Evolutionary conservation across 768 basidiomycete genomes (phyloP), one percentile per base, ranked within the genome.

Genomic region (Lactarius akahatsu): DNA sequence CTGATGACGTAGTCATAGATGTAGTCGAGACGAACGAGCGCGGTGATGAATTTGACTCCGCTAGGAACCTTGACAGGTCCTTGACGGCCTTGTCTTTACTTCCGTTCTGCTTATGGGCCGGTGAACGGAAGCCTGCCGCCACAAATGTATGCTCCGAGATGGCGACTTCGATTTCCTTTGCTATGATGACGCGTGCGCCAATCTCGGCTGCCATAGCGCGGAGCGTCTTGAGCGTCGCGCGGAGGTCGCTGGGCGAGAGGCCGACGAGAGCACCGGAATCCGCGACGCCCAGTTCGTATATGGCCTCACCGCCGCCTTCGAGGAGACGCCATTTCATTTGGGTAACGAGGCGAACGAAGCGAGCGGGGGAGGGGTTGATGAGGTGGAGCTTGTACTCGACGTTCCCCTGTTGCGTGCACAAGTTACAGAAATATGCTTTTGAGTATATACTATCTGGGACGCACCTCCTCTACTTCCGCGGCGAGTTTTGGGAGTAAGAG

Each of bases 301-400:
- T 79, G 0, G 84, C 84, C 63, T 81, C 79, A 32, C 84, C 84
- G 57, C 81, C 78, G 16, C 85, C 85, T 70, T 86, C 81, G 30
- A 83, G 80, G 18, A 87, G 76, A 2, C 96, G 85, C 95, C 96
- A 98, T 73, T 96, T 95, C 77, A 97, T 86, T 77, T 98, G 96
- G 0, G 96, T 98, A 63, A 94, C 91, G 26, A 98, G 88, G 66
- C 89, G 86, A 4, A 85, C 83, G 71, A 93, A 92, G 57, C 92
- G 91, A 4, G 86, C 82, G 0, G 86, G 85, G 16, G 90, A 82
- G 0, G 94, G 92, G 58, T 86, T 81, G 47, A 94, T 83, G 26
- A 96, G 87, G 75, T 94, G 92, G 40, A 96, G 84, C 77, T 97
- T 97, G 81, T 97, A 97, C 77, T 97, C 94, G 66, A 97, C 87